These are phyloP conservation scores for Pleurotus ostreatus DNA, from an alignment of 768 basidiomycete genomes.

Conservation along the genomic window DNA sequence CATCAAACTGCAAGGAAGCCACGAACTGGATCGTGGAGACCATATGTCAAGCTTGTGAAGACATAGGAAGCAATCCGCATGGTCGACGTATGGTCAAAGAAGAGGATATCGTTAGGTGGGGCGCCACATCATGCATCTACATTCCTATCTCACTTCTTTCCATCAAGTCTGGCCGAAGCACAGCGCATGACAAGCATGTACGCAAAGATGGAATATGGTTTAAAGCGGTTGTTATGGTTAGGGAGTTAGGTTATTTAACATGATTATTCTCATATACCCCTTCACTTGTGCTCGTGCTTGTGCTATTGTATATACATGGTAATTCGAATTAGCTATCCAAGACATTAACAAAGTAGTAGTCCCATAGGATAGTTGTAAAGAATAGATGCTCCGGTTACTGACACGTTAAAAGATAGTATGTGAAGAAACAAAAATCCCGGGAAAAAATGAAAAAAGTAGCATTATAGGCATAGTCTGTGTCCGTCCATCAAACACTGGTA, in stretches of 20 bases:
- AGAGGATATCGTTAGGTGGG: conserved; percentile 79
- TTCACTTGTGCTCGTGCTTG: background rate
- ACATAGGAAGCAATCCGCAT: conserved; percentile 42
- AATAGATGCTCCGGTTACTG: background rate
- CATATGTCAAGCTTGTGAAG: conserved; percentile 64
- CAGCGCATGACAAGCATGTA: conserved; percentile 81
- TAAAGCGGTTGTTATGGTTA: conserved; percentile 88
- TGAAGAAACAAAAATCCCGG: background rate
- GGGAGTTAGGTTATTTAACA: conserved; percentile 45
- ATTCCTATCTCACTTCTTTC: conserved; percentile 10
- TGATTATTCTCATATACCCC: conserved; percentile 1
- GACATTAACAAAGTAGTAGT: conserved; percentile 5
- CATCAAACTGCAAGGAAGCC: conserved; percentile 70
- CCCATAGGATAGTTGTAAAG: conserved; percentile 3
- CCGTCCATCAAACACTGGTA: background rate
- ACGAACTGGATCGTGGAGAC: conserved; percentile 71
- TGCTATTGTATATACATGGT: conserved; percentile 4
- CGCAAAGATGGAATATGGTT: conserved; percentile 90
- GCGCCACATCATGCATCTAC: conserved; percentile 11
- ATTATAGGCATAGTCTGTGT: background rate
- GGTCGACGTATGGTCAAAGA: conserved; percentile 47
- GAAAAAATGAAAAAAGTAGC: background rate
- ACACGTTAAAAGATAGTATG: background rate
- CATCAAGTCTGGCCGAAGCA: conserved; percentile 70
- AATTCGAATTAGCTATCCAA: conserved; percentile 3